Evolutionary conservation across 305 asterid species (phyloP).

Genomic region (Fraxinus albicans): DNA sequence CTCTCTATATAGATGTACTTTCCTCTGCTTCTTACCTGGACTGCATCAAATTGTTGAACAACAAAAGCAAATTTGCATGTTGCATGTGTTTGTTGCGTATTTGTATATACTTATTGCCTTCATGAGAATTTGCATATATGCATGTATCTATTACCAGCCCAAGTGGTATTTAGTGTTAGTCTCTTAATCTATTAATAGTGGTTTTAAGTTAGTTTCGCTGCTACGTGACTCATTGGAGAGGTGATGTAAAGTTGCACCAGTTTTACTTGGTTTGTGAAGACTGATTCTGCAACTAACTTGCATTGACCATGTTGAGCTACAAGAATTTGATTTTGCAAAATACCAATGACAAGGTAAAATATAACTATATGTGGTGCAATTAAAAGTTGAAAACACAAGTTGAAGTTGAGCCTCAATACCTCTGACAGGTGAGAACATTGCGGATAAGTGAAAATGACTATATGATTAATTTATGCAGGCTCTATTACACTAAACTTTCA

Average conservation of each 20-base stretch:
- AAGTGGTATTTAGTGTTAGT: neutral
- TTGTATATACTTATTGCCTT: neutral
- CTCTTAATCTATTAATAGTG: neutral
- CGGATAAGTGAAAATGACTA: neutral
- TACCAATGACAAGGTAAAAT: neutral
- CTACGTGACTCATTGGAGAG: conserved; percentile 1
- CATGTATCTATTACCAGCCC: neutral
- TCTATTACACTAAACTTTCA: conserved; percentile 76
- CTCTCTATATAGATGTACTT: neutral
- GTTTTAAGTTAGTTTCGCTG: conserved; percentile 3
- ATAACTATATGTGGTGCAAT: neutral
- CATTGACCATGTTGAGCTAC: neutral
- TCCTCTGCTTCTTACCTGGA: neutral
- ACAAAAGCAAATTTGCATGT: neutral
- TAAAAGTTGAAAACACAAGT: neutral
- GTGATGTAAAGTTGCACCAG: conserved; percentile 1
- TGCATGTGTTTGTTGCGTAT: neutral
- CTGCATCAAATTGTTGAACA: neutral
- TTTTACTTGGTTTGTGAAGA: neutral
- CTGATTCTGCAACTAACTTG: neutral
- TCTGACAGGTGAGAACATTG: neutral
- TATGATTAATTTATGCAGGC: conserved; percentile 52
- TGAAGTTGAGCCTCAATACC: neutral
- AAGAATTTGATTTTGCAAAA: neutral
- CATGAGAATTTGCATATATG: neutral